These are phyloP conservation scores for Wakefieldia striispora DNA, from an alignment of 768 basidiomycete species.

Conservation along the genomic window DNA sequence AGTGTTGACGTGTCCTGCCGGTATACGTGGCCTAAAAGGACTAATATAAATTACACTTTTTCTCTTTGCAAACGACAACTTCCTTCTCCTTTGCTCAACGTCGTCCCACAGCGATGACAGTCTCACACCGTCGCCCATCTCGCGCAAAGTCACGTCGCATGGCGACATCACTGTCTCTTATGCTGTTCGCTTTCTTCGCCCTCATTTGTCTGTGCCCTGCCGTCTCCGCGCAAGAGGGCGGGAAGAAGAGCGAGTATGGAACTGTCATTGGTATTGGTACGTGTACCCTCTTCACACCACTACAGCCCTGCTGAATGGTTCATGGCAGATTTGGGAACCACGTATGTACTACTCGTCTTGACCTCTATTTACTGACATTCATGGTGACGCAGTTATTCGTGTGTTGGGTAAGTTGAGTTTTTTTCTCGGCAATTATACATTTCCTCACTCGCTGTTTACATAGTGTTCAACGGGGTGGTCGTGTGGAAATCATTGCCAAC, in stretches of 20 bases:
- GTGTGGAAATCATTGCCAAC: constrained; percentile 88
- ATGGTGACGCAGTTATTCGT: constrained; percentile 69
- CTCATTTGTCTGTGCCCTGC: constrained; percentile 69
- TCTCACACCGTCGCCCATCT: constrained; percentile 42
- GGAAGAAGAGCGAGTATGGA: constrained; percentile 69
- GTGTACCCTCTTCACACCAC: constrained; percentile 18
- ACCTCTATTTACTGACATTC: constrained; percentile 8
- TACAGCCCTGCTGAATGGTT: background rate
- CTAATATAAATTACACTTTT: constrained; percentile 21
- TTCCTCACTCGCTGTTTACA: background rate
- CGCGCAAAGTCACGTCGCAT: constrained; percentile 56
- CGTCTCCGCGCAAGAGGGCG: constrained; percentile 58
- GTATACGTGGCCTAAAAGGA: constrained; percentile 25
- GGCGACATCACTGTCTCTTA: constrained; percentile 57
- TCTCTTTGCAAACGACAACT: constrained; percentile 6
- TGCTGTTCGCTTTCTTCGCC: constrained; percentile 64
- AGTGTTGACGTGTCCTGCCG: constrained; percentile 35
- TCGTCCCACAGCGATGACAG: constrained; percentile 28
- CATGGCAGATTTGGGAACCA: constrained; percentile 82
- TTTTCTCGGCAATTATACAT: background rate
- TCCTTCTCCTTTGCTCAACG: constrained; percentile 6
- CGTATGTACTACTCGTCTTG: constrained; percentile 42
- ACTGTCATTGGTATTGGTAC: constrained; percentile 91
- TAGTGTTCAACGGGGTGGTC: constrained; percentile 82
- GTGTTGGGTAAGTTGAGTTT: constrained; percentile 75